Conservation (phyloP, 2,329 filamentous ascomycete genomes). For the Pseudogymnoascus pannorum region DNA sequence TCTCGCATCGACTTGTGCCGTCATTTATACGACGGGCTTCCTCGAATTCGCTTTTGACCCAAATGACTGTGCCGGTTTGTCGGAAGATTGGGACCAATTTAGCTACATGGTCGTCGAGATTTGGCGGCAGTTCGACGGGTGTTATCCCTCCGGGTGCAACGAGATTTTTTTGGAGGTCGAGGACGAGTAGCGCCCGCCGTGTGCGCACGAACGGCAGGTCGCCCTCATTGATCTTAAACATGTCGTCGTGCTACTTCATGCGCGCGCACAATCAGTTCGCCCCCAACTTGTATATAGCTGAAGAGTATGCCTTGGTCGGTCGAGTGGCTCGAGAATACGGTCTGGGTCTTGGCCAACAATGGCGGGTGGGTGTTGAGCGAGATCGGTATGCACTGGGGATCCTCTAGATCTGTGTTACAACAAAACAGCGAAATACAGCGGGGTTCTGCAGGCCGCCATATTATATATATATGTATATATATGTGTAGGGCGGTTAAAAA, state of each 20-base stretch:
- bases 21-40: slow-evolving; percentile 50
- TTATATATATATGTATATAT: background rate
- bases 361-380: background rate
- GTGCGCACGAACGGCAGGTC: slow-evolving; percentile 50
- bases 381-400: background rate
- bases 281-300: background rate
- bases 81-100: slow-evolving; percentile 67
- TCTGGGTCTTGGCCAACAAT: background rate
- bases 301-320: background rate
- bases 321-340: background rate
- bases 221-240: slow-evolving; percentile 51
- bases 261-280: background rate
- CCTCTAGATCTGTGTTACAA: background rate
- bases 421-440: background rate
- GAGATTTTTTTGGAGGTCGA: slow-evolving; percentile 92
- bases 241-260: slow-evolving; percentile 20
- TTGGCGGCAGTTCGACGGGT: slow-evolving; percentile 53
- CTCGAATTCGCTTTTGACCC: slow-evolving; percentile 72
- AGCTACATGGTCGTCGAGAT: slow-evolving; percentile 61
- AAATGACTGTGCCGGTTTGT: slow-evolving; percentile 65
- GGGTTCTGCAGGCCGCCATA: background rate
- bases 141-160: slow-evolving; percentile 61
- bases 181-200: slow-evolving; percentile 65
- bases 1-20: slow-evolving; percentile 30
- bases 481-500: background rate